Evolutionary conservation across 768 basidiomycete species (phyloP), one percentile per base, ranked within the genome.

Genomic region (Trametes cubensis): DNA sequence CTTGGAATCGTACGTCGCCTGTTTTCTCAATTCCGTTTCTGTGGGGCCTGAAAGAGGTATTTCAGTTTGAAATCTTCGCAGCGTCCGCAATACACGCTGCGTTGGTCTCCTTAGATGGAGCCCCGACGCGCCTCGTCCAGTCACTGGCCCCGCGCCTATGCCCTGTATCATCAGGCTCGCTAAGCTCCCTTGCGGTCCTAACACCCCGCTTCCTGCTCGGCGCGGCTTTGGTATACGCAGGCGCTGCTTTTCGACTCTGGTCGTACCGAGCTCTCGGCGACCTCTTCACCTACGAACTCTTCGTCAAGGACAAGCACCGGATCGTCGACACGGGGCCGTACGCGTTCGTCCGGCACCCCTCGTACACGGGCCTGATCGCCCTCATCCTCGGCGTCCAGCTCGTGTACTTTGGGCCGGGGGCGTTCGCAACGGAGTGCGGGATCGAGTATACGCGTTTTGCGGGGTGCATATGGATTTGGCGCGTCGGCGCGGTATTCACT

Each of bases 271-370:
- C 53, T 5, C 58, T 69, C 8, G 68, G 64, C 6, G 6, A 17
- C 6, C 30, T 66, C 39, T 67, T 66, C 59, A 69, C 64, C 1
- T 66, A 48, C 62, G 50, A 64, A 21, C 49, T 66, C 34, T 48
- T 59, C n/a, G 25, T 64, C 14, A 23, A 48, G 14, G 30, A 51
- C 6, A 41, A 61, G 38, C 66, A 69, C 50, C 44, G 46, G 38
- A 44, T 69, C 40, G 45, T 69, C 38, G 64, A 55, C 0, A 23
- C 30, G 21, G 66, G 64, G 2, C 64, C 64, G 6, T 69, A 69
- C 64, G 25, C 25, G 4, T 17, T 44, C 39, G 62, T 67, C 6
- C 66, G 68, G 7, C 67, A 69, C 49, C 68, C 64, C 20, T 34
- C 53, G 18, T 69, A 67, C 50, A 61, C 62, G 3, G 66, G 58